These are phyloP conservation scores for Houttuynia cordata DNA, from an alignment of 164 flowering plant species.

Conservation along the genomic window DNA sequence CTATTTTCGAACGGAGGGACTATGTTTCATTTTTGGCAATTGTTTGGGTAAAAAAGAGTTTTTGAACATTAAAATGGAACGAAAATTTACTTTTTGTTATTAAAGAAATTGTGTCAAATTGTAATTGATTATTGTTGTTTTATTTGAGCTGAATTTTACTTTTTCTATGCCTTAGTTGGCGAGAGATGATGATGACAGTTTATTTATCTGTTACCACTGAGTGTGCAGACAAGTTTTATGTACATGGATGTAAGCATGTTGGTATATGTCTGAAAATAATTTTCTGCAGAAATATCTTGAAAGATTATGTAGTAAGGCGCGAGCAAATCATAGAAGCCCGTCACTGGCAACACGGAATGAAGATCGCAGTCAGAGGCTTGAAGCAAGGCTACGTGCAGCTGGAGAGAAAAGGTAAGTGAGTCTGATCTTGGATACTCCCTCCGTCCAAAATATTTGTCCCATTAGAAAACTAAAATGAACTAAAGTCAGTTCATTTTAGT, in stretches of 20 bases:
- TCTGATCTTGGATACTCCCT: neutral
- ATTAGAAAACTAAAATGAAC: no score
- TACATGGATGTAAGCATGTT: no score
- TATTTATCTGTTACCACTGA: no score
- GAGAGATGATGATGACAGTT: no score
- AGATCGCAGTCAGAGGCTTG: slow-evolving; percentile 76
- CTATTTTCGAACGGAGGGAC: no score
- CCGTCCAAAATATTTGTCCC: no score
- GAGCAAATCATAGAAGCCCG: slow-evolving; percentile 69
- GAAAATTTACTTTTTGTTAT: neutral
- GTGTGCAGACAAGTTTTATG: no score
- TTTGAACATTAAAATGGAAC: no score
- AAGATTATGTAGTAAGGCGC: slow-evolving; percentile 67
- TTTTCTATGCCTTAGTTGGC: neutral
- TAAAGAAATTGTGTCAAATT: neutral
- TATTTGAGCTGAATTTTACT: neutral
- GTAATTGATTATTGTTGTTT: neutral
- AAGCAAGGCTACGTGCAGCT: slow-evolving; percentile 89
- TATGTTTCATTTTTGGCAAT: no score
- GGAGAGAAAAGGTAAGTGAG: slow-evolving; percentile 73
- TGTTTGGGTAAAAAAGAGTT: no score
- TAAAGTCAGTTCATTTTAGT: no score
- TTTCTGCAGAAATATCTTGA: slow-evolving; percentile 70
- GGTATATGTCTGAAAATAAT: neutral
- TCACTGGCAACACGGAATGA: slow-evolving; percentile 50